A percentile compares a stretch with the other conserved stretches of the same genome.
Conservation (phyloP, 2,329 filamentous ascomycete genomes). For the Epichloe amarillans region DNA sequence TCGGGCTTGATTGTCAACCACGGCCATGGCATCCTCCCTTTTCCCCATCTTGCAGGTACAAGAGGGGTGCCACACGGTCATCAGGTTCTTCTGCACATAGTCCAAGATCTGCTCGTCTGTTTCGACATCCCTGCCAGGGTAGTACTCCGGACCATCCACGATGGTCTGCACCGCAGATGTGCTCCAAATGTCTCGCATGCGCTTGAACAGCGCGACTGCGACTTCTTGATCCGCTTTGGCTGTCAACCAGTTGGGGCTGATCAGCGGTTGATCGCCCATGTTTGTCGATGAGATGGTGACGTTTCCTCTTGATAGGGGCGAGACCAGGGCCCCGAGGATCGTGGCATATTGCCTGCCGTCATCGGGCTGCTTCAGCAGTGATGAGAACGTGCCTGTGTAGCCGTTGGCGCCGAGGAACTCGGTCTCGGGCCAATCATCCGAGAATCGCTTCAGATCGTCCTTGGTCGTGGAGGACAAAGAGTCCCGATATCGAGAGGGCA, state of each 20-base stretch:
- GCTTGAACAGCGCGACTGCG: constrained; percentile 27
- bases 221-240: constrained; percentile 28
- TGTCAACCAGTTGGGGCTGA: constrained; percentile 32
- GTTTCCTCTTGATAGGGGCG: constrained; percentile 25
- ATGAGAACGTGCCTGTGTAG: neutral
- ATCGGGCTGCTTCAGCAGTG: neutral
- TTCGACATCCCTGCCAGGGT: constrained; percentile 22
- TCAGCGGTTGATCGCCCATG: constrained; percentile 22
- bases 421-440: constrained; percentile 23
- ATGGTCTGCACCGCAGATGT: constrained; percentile 16
- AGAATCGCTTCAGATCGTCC: constrained; percentile 11
- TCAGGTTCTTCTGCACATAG: constrained; percentile 13
- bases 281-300: constrained; percentile 23
- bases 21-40: constrained; percentile 35
- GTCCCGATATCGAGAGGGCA: constrained; percentile 12
- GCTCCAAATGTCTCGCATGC: constrained; percentile 23
- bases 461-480: constrained; percentile 10
- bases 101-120: constrained; percentile 29
- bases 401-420: constrained; percentile 12
- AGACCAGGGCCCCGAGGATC: neutral
- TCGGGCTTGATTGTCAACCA: constrained; percentile 31
- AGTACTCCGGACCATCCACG: constrained; percentile 20
- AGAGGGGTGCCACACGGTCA: constrained; percentile 14
- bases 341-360: too few relatives aligned
- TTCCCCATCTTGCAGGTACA: constrained; percentile 22